Percentiles rank a stretch among this genome's conserved stretches.
phyloP scores from a whole-genome alignment of 306 rosid genomes.

The Citrullus amarus region DNA sequence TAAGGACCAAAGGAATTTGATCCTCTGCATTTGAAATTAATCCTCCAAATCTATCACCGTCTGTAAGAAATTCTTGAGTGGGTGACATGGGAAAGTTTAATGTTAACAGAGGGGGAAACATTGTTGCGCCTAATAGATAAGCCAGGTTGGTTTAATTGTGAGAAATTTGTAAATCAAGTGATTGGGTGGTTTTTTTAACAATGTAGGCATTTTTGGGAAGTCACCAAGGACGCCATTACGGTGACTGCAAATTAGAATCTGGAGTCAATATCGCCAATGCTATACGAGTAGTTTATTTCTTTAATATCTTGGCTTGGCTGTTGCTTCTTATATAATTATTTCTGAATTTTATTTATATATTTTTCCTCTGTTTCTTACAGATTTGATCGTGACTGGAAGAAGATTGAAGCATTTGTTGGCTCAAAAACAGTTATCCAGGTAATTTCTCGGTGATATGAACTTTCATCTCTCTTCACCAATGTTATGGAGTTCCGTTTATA shows the following conservation, averaged over 20 bases:
- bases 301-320: neutral
- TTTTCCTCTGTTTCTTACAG: constrained; percentile 19
- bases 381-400: constrained; percentile 98
- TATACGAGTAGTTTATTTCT: neutral
- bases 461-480: neutral
- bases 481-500: neutral
- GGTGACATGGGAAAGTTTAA: neutral
- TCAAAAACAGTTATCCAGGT: constrained; percentile 99
- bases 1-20: neutral
- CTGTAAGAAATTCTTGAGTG: neutral
- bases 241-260: neutral
- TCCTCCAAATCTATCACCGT: neutral
- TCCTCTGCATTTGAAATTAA: neutral
- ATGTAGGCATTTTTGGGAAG: neutral
- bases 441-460: constrained; percentile 7
- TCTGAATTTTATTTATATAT: constrained; percentile 5
- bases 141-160: neutral
- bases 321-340: neutral
- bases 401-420: constrained; percentile 93
- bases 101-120: neutral
- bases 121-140: neutral
- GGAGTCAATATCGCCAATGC: neutral
- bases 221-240: neutral
- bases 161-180: neutral
- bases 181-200: neutral